phyloP scores from a whole-genome alignment of 805 yeast genomes.

The Starmerella bacillaris region DNA sequence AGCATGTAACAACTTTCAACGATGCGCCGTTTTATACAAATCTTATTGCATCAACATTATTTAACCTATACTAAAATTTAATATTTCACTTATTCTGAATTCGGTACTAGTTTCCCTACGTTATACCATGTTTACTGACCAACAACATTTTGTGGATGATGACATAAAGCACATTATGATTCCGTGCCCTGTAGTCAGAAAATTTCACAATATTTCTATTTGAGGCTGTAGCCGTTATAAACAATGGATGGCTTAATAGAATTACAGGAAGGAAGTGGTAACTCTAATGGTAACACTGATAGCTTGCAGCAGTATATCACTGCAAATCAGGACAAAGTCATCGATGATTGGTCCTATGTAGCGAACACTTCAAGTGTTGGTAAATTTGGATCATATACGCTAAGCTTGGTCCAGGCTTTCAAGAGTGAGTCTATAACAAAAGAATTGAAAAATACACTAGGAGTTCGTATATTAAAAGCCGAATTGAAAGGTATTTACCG shows the following conservation, averaged over 20 bases:
- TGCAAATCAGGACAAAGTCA: conserved; percentile 4
- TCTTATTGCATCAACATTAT: no score
- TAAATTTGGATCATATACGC: conserved; percentile 11
- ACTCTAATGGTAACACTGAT: not conserved
- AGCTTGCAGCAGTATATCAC: conserved; percentile 3
- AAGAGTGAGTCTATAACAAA: conserved; percentile 2
- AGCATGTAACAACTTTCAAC: no score
- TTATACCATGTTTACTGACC: no score
- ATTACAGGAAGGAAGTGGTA: not conserved
- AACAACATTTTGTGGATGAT: no score
- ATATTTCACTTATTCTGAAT: no score
- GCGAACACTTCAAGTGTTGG: conserved; percentile 16
- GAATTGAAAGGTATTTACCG: conserved; percentile 51
- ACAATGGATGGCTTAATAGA: not conserved
- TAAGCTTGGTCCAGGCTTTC: conserved; percentile 7
- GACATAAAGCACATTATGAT: no score
- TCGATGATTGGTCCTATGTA: conserved; percentile 18
- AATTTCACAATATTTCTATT: no score
- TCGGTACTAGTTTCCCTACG: no score
- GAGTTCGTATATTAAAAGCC: conserved; percentile 36
- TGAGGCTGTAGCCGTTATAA: no score
- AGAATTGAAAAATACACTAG: conserved; percentile 20
- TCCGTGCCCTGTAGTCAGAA: no score
- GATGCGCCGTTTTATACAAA: no score
- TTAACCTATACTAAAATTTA: no score